These are phyloP conservation scores for Macrophomina pseudophaseolina DNA, from an alignment of 2,329 filamentous ascomycete genomes.

Conservation along the genomic window DNA sequence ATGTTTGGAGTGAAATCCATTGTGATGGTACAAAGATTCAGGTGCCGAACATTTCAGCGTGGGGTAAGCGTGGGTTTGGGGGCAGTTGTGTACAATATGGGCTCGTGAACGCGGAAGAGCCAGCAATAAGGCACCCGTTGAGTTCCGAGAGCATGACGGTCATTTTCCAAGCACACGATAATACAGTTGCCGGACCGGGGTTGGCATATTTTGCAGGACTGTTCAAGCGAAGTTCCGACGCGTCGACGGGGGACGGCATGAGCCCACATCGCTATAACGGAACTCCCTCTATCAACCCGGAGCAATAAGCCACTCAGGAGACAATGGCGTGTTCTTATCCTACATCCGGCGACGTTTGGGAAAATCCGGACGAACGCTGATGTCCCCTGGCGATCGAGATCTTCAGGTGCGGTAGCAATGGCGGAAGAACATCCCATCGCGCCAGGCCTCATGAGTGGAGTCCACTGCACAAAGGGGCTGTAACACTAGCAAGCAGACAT, in stretches of 20 bases:
- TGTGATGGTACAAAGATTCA: not conserved
- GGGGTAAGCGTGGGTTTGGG: not conserved
- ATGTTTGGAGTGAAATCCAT: conserved; percentile 14
- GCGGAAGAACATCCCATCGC: not conserved
- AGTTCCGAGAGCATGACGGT: not conserved
- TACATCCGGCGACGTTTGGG: not conserved
- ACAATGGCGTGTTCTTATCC: not conserved
- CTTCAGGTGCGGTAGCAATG: not conserved
- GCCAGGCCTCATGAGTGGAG: not conserved
- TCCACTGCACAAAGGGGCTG: not conserved
- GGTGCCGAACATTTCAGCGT: not conserved
- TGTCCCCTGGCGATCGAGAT: not conserved
- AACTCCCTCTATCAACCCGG: not conserved
- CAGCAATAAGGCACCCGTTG: not conserved
- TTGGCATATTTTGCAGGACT: not conserved
- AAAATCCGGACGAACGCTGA: not conserved
- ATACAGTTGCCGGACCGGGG: not conserved
- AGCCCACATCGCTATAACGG: not conserved
- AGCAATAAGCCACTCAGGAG: not conserved
- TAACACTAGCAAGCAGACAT: not conserved
- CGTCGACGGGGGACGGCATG: not conserved
- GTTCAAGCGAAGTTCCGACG: not conserved
- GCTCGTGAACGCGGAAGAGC: not conserved
- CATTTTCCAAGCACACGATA: not conserved
- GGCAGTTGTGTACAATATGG: not conserved